Evolutionary conservation across 331 rosid species (phyloP), one percentile per base, ranked within the genome.

Genomic region (Pyracantha coccinea): DNA sequence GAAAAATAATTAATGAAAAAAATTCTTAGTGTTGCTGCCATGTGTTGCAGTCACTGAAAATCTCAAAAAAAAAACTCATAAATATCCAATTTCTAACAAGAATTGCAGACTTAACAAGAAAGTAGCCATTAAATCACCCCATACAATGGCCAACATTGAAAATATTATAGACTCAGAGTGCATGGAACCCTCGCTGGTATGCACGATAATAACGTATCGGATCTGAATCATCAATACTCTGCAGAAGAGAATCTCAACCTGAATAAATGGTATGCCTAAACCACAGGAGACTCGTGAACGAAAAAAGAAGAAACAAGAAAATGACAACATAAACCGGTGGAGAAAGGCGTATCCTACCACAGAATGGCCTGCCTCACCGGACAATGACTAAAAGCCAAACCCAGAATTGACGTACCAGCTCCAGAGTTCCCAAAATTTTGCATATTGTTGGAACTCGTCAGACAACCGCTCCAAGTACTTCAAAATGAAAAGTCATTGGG

Each of bases 101-200:
- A 17, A 19, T 23, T 23, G 76, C 81, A 59, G 60, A 75, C 79
- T 63, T 8, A 78, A 59, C 76, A 85, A 77, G 80, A 86, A 85
- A 71, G 50, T 83, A 85, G 61, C 77, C 77, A 87, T 79, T 78
- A 80, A 80, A 60, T 72, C 73, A 79, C 85, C 92, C 86, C 14
- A 75, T 77, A 55, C 67, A 47, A 47, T 57, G 32, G 88, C 91
- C 79, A 50, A 31, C 47, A 11, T 3, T 77, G 71, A 87, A 89
- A 80, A 78, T 82, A 75, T 73, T 84, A 58, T 72, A 79, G 54
- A 79, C 77, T 70, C 57, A 32, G 73, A 79, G 76, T 76, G 72
- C 78, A 63, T 21, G 57, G 72, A 80, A 80, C 77, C 86, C 76
- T 64, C 73, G 41, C 82, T 33, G 76, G 72, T 33, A 84, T 52